Base-by-base conservation (phyloP, 179 eudicot species). In the Dionaea muscipula region DNA sequence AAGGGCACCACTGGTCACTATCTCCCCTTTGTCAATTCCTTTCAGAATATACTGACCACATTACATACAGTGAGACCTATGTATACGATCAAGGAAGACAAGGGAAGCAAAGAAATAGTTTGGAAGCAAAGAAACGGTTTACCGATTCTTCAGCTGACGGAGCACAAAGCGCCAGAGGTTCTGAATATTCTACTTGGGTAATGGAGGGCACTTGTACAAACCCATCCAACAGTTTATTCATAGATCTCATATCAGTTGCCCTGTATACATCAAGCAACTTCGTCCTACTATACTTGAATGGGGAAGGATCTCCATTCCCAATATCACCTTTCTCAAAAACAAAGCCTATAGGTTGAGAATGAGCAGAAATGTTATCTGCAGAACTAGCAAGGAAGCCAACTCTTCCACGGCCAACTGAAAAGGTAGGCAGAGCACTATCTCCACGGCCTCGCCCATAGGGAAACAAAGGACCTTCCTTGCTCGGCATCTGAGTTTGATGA, bases 11-110 rank as follows among this genome's bases (percentile, higher is more conserved):
- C 94, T 84, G 65, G 94, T 80, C 3, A 77, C 45, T 49, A 91
- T 70, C 26, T 93, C 99, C 48, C 95, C 99, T 63, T 82, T 81
- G 69, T 82, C 95, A 79, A 93, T 93, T 23, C 93, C 95, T 71
- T 83, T 71, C 67, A 93, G 60, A 41, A 85, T 72, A 70, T 51
- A 74, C 99, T 93, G 75, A 51, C 39, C 46, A 64, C 35, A 63
- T 11, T 21, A 61, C 47, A 61, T 7, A 46, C 16, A 28, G 60
- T 75, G 14, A 75, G 60, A 46, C 25, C 20, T 10, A 54, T 24
- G 15, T 31, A 60, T 28, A 62, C 48, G 46, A 54, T 23, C 11
- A 16, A 56, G n/a, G 28, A 12, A 44, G 41, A 54, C 39, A 38
- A 47, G 12, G 20, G 16, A 51, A 26, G 18, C 14, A 23, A n/a